Base-by-base conservation (phyloP, 225 moss, liverwort and hornwort species). In the Lunularia cruciata region DNA sequence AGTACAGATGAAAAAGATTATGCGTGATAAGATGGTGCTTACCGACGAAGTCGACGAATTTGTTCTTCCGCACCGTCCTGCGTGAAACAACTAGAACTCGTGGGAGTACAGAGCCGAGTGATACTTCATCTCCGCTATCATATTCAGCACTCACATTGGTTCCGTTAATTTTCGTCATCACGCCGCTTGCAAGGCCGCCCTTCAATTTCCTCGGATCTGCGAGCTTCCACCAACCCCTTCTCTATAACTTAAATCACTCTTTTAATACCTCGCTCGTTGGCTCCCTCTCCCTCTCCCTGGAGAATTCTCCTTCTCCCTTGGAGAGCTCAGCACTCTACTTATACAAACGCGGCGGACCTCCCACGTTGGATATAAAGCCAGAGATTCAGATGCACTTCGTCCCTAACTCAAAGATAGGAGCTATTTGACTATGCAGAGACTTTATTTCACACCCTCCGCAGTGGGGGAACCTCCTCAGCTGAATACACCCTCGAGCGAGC, bases 31-130 rank as follows among this genome's bases (percentile, higher is more conserved):
- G n/a, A n/a, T n/a, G n/a, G n/a, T n/a, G n/a, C n/a, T n/a, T 69
- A 86, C 85, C 86, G 1, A 98, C 98, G 31, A 98, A 98, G 78
- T 98, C 86, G n/a, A 98, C 98, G 53, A 98, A 98, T 80, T 98
- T 98, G 52, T 98, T 98, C 75, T 98, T 98, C 46, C 98, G 87
- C 36, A 98, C 89, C 20, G 98, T 91, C 60, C 98, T 86, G 34
- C 98, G 81, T 2, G 98, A 98, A 49, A 98, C 98, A 34, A 98
- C 89, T 14, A 98, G 84, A 55, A 98, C 98, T 6, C 89, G 85
- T 37, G 98, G 98, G 78, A 93, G 79, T 43, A 91, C 91, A 31
- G 87, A 82, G 30, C 86, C 82, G 0, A 98, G 73, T 47, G 84
- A 86, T 48, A 77, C 84, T 6, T 78, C 81, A 3, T 66, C 84